Conservation (phyloP, 140 eudicot species). For the Bidens hawaiensis region DNA sequence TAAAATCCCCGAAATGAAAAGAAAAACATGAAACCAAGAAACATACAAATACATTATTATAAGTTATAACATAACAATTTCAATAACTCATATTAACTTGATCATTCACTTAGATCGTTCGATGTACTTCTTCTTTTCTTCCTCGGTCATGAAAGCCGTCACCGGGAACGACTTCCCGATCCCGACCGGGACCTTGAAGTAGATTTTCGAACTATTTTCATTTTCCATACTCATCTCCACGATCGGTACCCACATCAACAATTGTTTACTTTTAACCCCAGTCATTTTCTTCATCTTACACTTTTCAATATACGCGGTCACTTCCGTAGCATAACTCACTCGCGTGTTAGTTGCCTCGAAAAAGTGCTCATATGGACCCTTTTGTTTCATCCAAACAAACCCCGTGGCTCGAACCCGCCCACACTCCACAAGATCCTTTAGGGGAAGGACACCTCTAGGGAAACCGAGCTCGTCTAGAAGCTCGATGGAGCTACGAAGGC, state of each 20-base stretch:
- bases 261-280: conserved; percentile 34
- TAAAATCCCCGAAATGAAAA: not conserved
- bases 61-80: conserved; percentile 2
- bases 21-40: not conserved
- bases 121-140: conserved; percentile 40
- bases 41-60: not conserved
- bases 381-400: conserved; percentile 87
- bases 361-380: too few relatives aligned
- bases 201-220: conserved; percentile 18
- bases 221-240: conserved; percentile 67
- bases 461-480: conserved; percentile 70
- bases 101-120: conserved; percentile 19
- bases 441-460: conserved; percentile 74
- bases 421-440: conserved; percentile 73
- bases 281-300: too few relatives aligned
- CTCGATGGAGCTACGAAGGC: conserved; percentile 48
- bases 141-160: conserved; percentile 68
- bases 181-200: conserved; percentile 29
- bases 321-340: conserved; percentile 52
- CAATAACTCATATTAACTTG: not conserved
- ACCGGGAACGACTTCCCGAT: conserved; percentile 50
- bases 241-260: conserved; percentile 65
- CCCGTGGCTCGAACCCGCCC: conserved; percentile 75
- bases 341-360: conserved; percentile 47
- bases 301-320: too few relatives aligned